A percentile compares a stretch with the other conserved stretches of the same genome.
phyloP scores from a whole-genome alignment of 2,329 filamentous ascomycete species.

The Xylariaceae sp. region DNA sequence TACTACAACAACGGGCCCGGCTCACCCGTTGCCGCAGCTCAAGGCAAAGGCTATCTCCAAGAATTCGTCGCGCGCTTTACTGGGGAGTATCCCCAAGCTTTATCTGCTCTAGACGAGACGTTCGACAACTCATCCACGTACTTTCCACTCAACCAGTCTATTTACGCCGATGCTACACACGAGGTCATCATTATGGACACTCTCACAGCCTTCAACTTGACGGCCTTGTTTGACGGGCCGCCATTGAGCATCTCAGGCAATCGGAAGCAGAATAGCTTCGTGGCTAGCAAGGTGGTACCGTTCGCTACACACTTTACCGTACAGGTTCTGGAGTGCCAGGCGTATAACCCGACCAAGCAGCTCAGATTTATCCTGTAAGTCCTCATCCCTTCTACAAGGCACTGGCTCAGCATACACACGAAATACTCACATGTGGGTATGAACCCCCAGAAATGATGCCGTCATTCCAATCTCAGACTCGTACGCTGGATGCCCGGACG shows the following conservation, averaged over 20 bases:
- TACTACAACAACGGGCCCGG: slow-evolving; percentile 40
- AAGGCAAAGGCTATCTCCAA: slow-evolving; percentile 38
- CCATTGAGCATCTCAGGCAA: slow-evolving; percentile 29
- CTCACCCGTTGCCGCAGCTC: slow-evolving; percentile 38
- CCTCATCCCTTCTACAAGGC: not conserved
- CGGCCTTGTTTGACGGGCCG: slow-evolving; percentile 35
- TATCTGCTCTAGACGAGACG: slow-evolving; percentile 36
- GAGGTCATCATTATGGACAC: slow-evolving; percentile 42
- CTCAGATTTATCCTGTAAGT: slow-evolving; percentile 39
- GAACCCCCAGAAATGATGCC: slow-evolving; percentile 36
- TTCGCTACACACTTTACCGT: slow-evolving; percentile 39
- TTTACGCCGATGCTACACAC: slow-evolving; percentile 47
- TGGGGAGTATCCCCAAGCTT: slow-evolving; percentile 32
- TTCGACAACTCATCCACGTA: slow-evolving; percentile 45
- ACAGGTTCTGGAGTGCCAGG: slow-evolving; percentile 39
- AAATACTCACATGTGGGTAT: not conserved
- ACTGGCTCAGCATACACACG: not conserved
- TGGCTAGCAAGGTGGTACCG: slow-evolving; percentile 37
- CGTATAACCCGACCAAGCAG: slow-evolving; percentile 37
- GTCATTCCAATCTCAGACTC: slow-evolving; percentile 35
- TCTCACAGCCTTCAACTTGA: slow-evolving; percentile 39
- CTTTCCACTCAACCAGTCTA: slow-evolving; percentile 47
- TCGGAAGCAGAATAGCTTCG: slow-evolving; percentile 30
- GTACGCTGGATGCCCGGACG: slow-evolving; percentile 31
- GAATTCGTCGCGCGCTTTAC: slow-evolving; percentile 39